Evolutionary conservation across 495 filamentous ascomycete species (phyloP).

Genomic region (Penicillium mononematosum): DNA sequence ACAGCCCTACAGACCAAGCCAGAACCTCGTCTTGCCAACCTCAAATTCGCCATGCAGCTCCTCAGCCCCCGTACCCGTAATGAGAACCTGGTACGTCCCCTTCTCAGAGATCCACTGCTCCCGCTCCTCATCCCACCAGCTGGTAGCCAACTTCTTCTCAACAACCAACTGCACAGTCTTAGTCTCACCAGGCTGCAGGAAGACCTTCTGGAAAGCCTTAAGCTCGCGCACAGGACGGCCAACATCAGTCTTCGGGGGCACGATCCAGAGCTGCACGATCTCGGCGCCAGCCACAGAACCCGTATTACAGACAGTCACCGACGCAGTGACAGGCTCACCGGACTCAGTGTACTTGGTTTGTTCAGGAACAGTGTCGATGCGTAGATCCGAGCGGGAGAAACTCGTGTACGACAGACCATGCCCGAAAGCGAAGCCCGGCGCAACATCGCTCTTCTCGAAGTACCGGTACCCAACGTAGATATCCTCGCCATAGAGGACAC

Average conservation of each 20-base stretch:
- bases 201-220: slow-evolving; percentile 77
- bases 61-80: slow-evolving; percentile 54
- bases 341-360: slow-evolving; percentile 27
- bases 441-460: slow-evolving; percentile 68
- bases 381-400: slow-evolving; percentile 66
- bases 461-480: slow-evolving; percentile 82
- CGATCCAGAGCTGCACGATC: slow-evolving; percentile 75
- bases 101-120: slow-evolving; percentile 75
- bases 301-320: slow-evolving; percentile 67
- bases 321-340: slow-evolving; percentile 56
- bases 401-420: slow-evolving; percentile 81
- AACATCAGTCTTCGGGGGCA: slow-evolving; percentile 52
- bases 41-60: slow-evolving; percentile 47
- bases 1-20: slow-evolving; percentile 43
- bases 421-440: slow-evolving; percentile 75
- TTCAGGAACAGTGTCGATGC: slow-evolving; percentile 39
- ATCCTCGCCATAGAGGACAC: slow-evolving; percentile 76
- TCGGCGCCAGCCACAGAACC: slow-evolving; percentile 66
- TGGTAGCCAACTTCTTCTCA: slow-evolving; percentile 71
- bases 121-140: slow-evolving; percentile 75
- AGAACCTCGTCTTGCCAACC: slow-evolving; percentile 58
- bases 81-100: slow-evolving; percentile 65
- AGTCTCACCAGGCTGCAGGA: slow-evolving; percentile 65
- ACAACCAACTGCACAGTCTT: slow-evolving; percentile 62
- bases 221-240: slow-evolving; percentile 74